Evolutionary conservation across 495 filamentous ascomycete species (phyloP).

Genomic region (Neurospora sp.): DNA sequence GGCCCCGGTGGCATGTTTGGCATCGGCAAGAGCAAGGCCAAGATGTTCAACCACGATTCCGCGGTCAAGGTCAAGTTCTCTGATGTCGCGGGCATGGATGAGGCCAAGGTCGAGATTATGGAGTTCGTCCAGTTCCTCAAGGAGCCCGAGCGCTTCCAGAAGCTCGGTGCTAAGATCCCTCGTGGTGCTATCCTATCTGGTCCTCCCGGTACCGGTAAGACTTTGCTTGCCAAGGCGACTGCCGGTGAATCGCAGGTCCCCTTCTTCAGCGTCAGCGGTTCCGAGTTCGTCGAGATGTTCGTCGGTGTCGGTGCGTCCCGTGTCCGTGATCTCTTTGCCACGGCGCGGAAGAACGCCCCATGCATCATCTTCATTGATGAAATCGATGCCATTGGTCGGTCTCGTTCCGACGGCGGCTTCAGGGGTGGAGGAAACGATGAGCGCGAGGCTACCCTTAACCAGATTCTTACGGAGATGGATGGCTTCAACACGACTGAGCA

Average conservation of each 20-base stretch:
- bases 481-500: slow-evolving; percentile 97
- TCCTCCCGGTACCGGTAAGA: slow-evolving; percentile 97
- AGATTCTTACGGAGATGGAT: slow-evolving; percentile 98
- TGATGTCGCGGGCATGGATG: slow-evolving; percentile 97
- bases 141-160: slow-evolving; percentile 79
- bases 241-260: slow-evolving; percentile 96
- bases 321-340: slow-evolving; percentile 90
- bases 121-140: slow-evolving; percentile 97
- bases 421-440: slow-evolving; percentile 91
- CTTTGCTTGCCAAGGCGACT: slow-evolving; percentile 90
- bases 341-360: slow-evolving; percentile 87
- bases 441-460: slow-evolving; percentile 91
- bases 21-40: slow-evolving; percentile 89
- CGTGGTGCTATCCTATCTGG: slow-evolving; percentile 93
- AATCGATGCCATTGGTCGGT: slow-evolving; percentile 94
- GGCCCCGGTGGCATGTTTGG: slow-evolving; percentile 79
- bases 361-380: slow-evolving; percentile 99
- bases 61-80: slow-evolving; percentile 94
- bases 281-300: slow-evolving; percentile 99
- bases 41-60: slow-evolving; percentile 93
- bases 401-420: slow-evolving; percentile 58
- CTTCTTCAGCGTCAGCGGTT: slow-evolving; percentile 96
- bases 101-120: slow-evolving; percentile 98
- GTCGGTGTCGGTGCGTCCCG: slow-evolving; percentile 94
- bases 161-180: slow-evolving; percentile 92